phyloP scores from a whole-genome alignment of 2,329 filamentous ascomycete genomes.

The Pseudogymnoascus sp. region DNA sequence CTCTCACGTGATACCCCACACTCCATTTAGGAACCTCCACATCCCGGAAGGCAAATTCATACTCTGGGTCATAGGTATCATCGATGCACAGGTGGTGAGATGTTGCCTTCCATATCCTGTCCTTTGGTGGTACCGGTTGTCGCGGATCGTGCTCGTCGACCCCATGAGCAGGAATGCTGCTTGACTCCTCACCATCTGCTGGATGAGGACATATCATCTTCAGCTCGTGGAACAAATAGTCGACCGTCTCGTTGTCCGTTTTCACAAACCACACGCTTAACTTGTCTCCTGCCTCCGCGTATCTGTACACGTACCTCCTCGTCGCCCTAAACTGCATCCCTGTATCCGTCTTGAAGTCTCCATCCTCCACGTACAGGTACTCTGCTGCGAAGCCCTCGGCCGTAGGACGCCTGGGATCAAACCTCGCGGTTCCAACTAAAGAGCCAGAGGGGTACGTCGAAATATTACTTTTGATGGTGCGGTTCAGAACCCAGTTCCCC shows the following conservation, averaged over 20 bases:
- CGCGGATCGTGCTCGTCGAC: background rate
- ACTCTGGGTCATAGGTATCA: conserved; percentile 62
- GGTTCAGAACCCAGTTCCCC: conserved; percentile 57
- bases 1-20: conserved; percentile 56
- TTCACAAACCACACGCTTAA: conserved; percentile 68
- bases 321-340: conserved; percentile 44
- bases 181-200: conserved; percentile 14
- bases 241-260: conserved; percentile 49
- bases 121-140: background rate
- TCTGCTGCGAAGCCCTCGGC: conserved; percentile 35
- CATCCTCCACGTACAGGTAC: conserved; percentile 61
- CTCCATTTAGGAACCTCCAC: conserved; percentile 49
- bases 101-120: conserved; percentile 46
- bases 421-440: conserved; percentile 56
- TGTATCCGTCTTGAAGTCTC: conserved; percentile 50
- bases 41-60: conserved; percentile 55
- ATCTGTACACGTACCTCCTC: conserved; percentile 64
- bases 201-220: conserved; percentile 43
- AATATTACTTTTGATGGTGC: conserved; percentile 45
- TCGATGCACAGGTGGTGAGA: conserved; percentile 62
- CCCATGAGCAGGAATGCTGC: background rate
- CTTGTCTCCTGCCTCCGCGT: conserved; percentile 48
- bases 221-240: conserved; percentile 70
- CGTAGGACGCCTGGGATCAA: conserved; percentile 54
- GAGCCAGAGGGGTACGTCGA: conserved; percentile 53